Conservation (phyloP, 2,329 filamentous ascomycete species). For the Diaporthe citri region DNA sequence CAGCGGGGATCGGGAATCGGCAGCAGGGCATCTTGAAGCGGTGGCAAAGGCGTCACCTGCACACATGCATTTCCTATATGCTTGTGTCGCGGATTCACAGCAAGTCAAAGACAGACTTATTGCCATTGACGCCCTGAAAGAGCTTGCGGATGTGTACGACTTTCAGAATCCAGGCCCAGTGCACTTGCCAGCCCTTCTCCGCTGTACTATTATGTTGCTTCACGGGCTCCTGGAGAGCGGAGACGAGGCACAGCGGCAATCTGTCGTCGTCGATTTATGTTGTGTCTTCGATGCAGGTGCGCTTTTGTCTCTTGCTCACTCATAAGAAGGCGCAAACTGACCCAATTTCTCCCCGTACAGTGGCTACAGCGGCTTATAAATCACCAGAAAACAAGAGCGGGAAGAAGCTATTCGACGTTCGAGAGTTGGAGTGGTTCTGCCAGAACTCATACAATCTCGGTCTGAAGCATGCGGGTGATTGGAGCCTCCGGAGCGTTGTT, state of each 20-base stretch:
- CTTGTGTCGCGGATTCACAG: conserved; percentile 84
- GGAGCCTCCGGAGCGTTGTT: conserved; percentile 66
- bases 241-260: conserved; percentile 40
- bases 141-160: conserved; percentile 69
- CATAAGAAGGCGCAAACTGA: not conserved
- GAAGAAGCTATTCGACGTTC: conserved; percentile 66
- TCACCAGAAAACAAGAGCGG: conserved; percentile 55
- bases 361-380: conserved; percentile 56
- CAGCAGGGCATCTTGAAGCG: conserved; percentile 72
- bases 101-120: conserved; percentile 71
- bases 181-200: conserved; percentile 73
- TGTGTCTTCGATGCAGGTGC: conserved; percentile 60
- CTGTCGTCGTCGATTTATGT: conserved; percentile 64
- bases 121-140: conserved; percentile 69
- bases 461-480: conserved; percentile 68
- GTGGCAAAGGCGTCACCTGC: conserved; percentile 69
- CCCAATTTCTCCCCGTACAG: conserved; percentile 45
- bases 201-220: conserved; percentile 69
- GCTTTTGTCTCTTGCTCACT: not conserved
- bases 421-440: conserved; percentile 87
- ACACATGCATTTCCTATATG: conserved; percentile 75
- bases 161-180: conserved; percentile 60
- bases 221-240: conserved; percentile 55
- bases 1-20: conserved; percentile 67
- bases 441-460: conserved; percentile 85